phyloP scores from a whole-genome alignment of 139 green algal genomes.

The Chlorella ohadii region DNA sequence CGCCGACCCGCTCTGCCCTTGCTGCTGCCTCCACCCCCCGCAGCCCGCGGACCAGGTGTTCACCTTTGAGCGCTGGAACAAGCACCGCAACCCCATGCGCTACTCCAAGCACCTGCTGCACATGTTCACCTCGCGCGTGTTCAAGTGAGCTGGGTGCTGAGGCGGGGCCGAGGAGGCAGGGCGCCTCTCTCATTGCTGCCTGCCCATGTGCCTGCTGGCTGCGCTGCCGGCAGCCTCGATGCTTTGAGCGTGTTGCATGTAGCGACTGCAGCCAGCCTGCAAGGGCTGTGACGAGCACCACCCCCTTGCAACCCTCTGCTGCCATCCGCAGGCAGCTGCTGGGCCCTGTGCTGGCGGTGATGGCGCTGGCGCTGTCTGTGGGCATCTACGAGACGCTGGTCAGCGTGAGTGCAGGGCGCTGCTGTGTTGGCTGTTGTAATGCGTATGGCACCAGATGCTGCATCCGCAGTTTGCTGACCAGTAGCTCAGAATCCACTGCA shows the following conservation, averaged over 20 bases:
- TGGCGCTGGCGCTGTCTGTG: conserved; percentile 32
- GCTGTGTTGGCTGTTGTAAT: background rate
- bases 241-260: too few species aligned
- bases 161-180: too few species aligned
- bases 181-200: too few species aligned
- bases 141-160: background rate
- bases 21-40: too few species aligned
- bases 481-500: too few species aligned
- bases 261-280: too few species aligned
- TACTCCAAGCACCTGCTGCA: conserved; percentile 45
- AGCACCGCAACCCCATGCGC: conserved; percentile 36
- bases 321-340: conserved; percentile 23
- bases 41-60: conserved; percentile 36
- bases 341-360: conserved; percentile 33
- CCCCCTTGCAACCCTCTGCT: too few species aligned
- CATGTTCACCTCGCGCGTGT: conserved; percentile 48
- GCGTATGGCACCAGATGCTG: background rate
- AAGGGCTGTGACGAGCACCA: too few species aligned
- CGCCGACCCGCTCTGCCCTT: background rate
- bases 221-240: too few species aligned
- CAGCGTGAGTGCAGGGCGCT: background rate
- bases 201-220: too few species aligned
- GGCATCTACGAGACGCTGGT: conserved; percentile 39
- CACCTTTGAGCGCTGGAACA: conserved; percentile 47
- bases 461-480: too few species aligned